Evolutionary conservation across 1,139 yeast species (phyloP), one percentile per base, ranked within the genome.

Genomic region (Schwanniomyces etchellsii): DNA sequence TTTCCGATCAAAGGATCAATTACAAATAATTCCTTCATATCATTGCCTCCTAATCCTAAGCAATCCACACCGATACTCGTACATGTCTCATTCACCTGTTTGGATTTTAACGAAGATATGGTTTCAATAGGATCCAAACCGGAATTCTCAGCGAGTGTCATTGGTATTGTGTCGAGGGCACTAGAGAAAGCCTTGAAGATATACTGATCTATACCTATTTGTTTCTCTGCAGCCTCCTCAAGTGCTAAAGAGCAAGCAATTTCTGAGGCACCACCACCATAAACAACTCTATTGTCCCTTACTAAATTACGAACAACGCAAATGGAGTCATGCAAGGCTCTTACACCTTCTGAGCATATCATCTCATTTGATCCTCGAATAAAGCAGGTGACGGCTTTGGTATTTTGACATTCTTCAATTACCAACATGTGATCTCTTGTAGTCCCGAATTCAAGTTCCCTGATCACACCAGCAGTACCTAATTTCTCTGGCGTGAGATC

Each of bases 261-360:
- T 62, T 93, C 99, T 16, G 97, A 93, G 14, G 98, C 96, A 46
- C 98, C 99, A 45, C 98, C 98, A 41, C 98, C 98, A 52, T 93
- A 93, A 11, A 93, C 97, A 29, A 93, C 86, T 58, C 96, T 75
- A 54, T 79, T 81, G 55, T 93, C 97, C 52, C 82, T 79, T 34
- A 93, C 81, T 52, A 93, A 74, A 62, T 93, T 93, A 64, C 98
- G 84, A 20, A 93, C 98, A 31, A 93, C 98, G 64, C 98, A 91
- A 36, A 93, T 66, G 4, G 98, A 86, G 55, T 93, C 99, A 52
- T 91, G 98, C 37, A 93, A 70, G 2, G 98, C 97, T 59, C 99
- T 79, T 44, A 85, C 77, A 34, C 96, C 95, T 64, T 93, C 98
- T 46, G 91, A 97, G 18, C 85, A 89, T 51, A 93, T 88, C 98